A percentile compares a stretch with the other conserved stretches of the same genome.
phyloP scores from a whole-genome alignment of 1,139 yeast genomes.

The Meyerozyma carpophila region DNA sequence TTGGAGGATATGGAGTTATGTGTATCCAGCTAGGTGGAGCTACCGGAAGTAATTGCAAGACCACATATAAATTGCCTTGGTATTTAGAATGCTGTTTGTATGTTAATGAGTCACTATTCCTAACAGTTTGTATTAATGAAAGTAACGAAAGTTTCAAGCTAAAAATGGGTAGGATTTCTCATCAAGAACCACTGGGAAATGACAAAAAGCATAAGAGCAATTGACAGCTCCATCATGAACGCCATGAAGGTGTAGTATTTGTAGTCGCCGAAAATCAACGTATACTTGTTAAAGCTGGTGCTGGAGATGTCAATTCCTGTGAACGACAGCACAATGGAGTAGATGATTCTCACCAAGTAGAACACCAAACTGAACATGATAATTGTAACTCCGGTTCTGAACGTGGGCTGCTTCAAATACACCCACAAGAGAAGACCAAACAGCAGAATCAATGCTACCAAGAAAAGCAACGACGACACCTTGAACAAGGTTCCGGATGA shows the following conservation, averaged over 20 bases:
- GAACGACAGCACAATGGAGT: conserved; percentile 13
- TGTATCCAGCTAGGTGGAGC: too few relatives aligned
- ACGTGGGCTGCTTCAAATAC: background rate
- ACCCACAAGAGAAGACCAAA: conserved; percentile 3
- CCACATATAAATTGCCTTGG: too few relatives aligned
- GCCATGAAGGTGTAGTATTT: conserved; percentile 16
- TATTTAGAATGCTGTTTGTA: too few relatives aligned
- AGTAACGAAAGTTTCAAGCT: too few relatives aligned
- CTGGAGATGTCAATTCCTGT: conserved; percentile 9
- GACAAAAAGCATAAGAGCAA: background rate
- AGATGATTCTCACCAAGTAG: conserved; percentile 11
- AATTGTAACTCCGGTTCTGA: background rate
- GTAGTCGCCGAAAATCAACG: conserved; percentile 16
- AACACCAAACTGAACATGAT: conserved; percentile 6
- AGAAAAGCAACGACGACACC: conserved; percentile 12
- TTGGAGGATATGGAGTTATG: too few relatives aligned
- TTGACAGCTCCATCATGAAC: conserved; percentile 3
- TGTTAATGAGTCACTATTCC: too few relatives aligned
- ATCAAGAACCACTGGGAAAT: background rate
- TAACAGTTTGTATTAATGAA: background rate
- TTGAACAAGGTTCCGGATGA: conserved; percentile 5
- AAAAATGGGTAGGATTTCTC: background rate
- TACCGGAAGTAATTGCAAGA: too few relatives aligned
- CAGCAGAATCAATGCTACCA: conserved; percentile 6
- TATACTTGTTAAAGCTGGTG: conserved; percentile 6